Percentiles rank a stretch among this genome's conserved stretches.
Evolutionary conservation across 2,329 filamentous ascomycete species (phyloP).

Genomic region (Sodiomyces alkalinus): DNA sequence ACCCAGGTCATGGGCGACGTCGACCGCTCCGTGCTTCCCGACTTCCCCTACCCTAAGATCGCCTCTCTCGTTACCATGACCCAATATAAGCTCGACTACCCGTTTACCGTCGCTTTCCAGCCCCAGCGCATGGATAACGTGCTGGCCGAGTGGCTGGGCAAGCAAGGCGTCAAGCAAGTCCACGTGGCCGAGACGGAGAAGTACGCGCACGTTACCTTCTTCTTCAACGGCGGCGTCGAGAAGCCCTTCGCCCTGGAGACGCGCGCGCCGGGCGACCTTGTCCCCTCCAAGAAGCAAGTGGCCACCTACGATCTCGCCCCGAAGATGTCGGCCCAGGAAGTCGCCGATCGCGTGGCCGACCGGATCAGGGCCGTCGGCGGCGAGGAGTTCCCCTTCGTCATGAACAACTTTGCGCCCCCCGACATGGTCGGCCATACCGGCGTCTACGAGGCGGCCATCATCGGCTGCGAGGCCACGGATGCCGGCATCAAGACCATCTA

Average conservation of each 20-base stretch:
- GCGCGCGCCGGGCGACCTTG: slow-evolving; percentile 60
- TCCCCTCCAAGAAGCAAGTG: slow-evolving; percentile 79
- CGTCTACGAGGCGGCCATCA: slow-evolving; percentile 84
- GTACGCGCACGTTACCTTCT: slow-evolving; percentile 98
- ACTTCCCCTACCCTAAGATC: slow-evolving; percentile 90
- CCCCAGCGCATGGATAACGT: slow-evolving; percentile 96
- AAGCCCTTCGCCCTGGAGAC: slow-evolving; percentile 87
- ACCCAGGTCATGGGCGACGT: slow-evolving; percentile 86
- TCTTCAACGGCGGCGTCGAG: slow-evolving; percentile 98
- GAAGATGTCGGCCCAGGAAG: slow-evolving; percentile 86
- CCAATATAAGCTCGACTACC: slow-evolving; percentile 90
- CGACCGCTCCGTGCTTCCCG: slow-evolving; percentile 77
- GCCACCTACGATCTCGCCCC: slow-evolving; percentile 90
- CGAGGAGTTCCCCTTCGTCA: slow-evolving; percentile 80
- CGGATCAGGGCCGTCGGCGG: slow-evolving; percentile 35
- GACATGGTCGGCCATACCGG: slow-evolving; percentile 99
- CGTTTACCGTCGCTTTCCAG: slow-evolving; percentile 82
- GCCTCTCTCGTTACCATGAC: slow-evolving; percentile 86
- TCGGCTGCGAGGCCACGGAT: slow-evolving; percentile 76
- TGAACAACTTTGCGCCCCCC: slow-evolving; percentile 99
- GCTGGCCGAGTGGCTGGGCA: slow-evolving; percentile 89
- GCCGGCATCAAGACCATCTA: slow-evolving; percentile 86
- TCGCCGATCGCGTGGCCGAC: slow-evolving; percentile 81
- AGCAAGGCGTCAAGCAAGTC: slow-evolving; percentile 80
- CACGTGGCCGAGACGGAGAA: slow-evolving; percentile 98